These are phyloP conservation scores for Colletotrichum cuscutae DNA, from an alignment of 2,329 filamentous ascomycete genomes.

Conservation along the genomic window DNA sequence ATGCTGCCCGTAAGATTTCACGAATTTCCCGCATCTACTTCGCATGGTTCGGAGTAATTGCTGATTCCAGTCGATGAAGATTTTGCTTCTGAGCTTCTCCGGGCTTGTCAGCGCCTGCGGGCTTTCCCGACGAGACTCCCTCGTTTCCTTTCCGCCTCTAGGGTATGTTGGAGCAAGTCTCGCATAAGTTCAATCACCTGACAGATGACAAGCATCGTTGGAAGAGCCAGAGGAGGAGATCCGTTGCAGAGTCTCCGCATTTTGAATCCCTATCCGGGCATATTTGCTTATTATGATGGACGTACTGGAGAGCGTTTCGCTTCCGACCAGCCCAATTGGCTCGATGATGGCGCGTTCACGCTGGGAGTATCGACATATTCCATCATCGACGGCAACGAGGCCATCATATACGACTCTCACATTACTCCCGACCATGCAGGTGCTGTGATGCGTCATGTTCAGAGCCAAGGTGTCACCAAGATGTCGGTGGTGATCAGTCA, in stretches of 20 bases:
- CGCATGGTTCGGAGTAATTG: neutral
- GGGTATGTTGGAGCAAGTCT: neutral
- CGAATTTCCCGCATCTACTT: neutral
- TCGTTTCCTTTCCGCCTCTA: neutral
- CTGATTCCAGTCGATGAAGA: neutral
- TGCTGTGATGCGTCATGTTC: constrained; percentile 33
- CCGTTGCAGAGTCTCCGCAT: constrained; percentile 26
- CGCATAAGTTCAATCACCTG: neutral
- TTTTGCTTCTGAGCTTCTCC: neutral
- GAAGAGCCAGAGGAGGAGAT: constrained; percentile 20
- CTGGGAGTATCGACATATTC: constrained; percentile 33
- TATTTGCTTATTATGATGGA: constrained; percentile 35
- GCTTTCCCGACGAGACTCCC: constrained; percentile 4
- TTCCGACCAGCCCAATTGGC: constrained; percentile 35
- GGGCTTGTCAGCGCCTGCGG: constrained; percentile 14
- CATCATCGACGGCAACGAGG: constrained; percentile 31
- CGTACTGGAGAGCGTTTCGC: constrained; percentile 33
- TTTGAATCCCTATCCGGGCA: constrained; percentile 27
- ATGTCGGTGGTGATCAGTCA: constrained; percentile 32
- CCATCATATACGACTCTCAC: constrained; percentile 34
- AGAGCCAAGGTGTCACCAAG: constrained; percentile 24
- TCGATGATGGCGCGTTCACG: constrained; percentile 35
- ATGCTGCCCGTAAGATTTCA: neutral
- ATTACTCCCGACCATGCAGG: constrained; percentile 33
- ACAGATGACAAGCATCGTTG: neutral